Base-by-base conservation (phyloP, 495 filamentous ascomycete genomes). In the Apodospora peruviana region DNA sequence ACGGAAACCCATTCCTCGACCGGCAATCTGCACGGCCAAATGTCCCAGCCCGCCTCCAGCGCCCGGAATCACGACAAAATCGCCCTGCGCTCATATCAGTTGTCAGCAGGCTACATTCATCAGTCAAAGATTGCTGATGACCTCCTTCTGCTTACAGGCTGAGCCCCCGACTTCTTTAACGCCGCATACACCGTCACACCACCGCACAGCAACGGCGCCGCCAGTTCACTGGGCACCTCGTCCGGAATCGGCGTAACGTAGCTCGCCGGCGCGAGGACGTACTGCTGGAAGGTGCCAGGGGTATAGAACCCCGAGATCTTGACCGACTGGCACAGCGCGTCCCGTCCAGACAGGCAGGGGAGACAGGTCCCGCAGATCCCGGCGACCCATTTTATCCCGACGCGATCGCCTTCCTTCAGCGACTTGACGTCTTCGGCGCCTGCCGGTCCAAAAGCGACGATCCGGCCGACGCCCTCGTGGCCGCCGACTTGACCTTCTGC, bases 211-310 rank as follows among this genome's bases (percentile, higher is more conserved):
- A 84, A 75, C 5, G 84, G 84, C 0, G 84, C 84, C 8, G 83
- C 84, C 14, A 74, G 64, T 29, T 73, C 80, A 2, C 76, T 80
- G 11, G 62, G 60, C 4, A 87, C 65, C 4, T 58, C 66, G 4
- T 85, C 83, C 5, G 85, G 85, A 60, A 87, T 84, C 1, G 81
- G 81, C 1, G 83, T 86, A 18, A 87, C 82, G 55, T 87, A 82
- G 60, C 76, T 76, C 4, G 82, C 82, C 5, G 81, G 78, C 0
- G 75, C 77, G 2, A 85, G 48, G n/a, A 77, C 75, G 56, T 86
- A 88, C 62, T 87, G 80, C 61, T 86, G 83, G 64, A 89, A 88
- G 20, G 83, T 88, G 25, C 84, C 84, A 0, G 83, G 83, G 22
- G 70, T 68, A 40, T 64, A 66, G 50, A 70, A 75, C 27, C 73